Percentiles rank a stretch among this genome's conserved stretches.
Conservation (phyloP, 164 flowering plant species). For the Magnolia changhungtana region DNA sequence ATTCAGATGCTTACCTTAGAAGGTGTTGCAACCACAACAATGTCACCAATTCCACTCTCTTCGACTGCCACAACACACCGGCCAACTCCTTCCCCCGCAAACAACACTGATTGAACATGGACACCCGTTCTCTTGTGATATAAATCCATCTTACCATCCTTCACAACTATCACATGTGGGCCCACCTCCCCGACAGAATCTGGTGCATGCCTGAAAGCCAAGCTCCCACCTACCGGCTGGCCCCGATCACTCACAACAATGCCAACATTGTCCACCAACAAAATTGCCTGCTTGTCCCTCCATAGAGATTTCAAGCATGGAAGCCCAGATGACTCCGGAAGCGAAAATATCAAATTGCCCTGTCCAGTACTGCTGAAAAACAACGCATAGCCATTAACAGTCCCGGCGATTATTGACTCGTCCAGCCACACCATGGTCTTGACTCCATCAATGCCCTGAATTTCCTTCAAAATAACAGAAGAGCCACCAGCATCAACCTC, state of each 20-base stretch:
- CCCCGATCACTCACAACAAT: slow-evolving; percentile 64
- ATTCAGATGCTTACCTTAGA: slow-evolving; percentile 46
- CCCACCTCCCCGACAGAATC: slow-evolving; percentile 65
- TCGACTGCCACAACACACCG: slow-evolving; percentile 51
- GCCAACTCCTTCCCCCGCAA: slow-evolving; percentile 51
- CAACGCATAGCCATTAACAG: slow-evolving; percentile 58
- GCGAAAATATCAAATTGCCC: slow-evolving; percentile 51
- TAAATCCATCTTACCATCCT: slow-evolving; percentile 69
- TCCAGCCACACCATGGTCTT: slow-evolving; percentile 72
- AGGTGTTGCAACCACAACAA: slow-evolving; percentile 58
- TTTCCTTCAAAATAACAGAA: slow-evolving; percentile 53
- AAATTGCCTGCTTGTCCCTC: slow-evolving; percentile 56
- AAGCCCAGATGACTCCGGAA: slow-evolving; percentile 58
- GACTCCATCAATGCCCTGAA: slow-evolving; percentile 59
- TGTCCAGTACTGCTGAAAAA: slow-evolving; percentile 61
- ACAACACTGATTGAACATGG: slow-evolving; percentile 49
- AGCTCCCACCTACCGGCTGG: slow-evolving; percentile 88
- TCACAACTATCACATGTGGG: slow-evolving; percentile 47
- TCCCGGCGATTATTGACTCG: slow-evolving; percentile 77
- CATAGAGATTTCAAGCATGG: slow-evolving; percentile 57
- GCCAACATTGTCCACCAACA: slow-evolving; percentile 92
- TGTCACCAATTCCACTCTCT: slow-evolving; percentile 42
- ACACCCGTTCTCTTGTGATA: slow-evolving; percentile 66
- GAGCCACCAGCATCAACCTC: slow-evolving; percentile 41
- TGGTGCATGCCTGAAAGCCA: slow-evolving; percentile 59